Conservation (phyloP, 306 rosid genomes). For the Cajanus cajan region DNA sequence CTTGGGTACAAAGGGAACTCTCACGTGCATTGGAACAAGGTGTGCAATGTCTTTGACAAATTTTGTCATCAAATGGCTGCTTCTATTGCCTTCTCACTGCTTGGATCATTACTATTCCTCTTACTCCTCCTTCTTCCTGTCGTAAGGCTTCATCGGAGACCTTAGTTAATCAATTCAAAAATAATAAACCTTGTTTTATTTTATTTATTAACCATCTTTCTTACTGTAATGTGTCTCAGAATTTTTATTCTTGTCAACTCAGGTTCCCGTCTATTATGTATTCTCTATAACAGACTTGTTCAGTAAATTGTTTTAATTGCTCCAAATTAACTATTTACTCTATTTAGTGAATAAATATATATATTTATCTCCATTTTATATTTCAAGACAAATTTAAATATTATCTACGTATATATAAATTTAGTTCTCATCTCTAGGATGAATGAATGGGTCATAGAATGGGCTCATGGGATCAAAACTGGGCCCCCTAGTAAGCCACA, state of each 20-base stretch:
- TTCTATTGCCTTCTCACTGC: conserved; percentile 41
- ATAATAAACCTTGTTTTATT: background rate
- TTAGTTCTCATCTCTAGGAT: no score
- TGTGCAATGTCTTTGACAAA: conserved; percentile 58
- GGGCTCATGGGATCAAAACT: background rate
- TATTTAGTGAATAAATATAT: no score
- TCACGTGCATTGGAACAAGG: conserved; percentile 73
- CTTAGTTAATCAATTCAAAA: background rate
- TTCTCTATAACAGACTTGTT: background rate
- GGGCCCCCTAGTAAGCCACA: background rate
- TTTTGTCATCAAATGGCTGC: conserved; percentile 56
- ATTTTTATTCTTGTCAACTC: background rate
- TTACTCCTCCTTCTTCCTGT: conserved; percentile 38
- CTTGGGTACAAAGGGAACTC: conserved; percentile 68
- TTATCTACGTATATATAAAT: no score
- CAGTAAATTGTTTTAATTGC: no score
- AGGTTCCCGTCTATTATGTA: background rate
- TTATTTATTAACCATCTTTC: background rate
- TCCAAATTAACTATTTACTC: no score
- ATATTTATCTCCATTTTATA: no score
- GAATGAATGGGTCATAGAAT: no score
- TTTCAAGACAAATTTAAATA: no score
- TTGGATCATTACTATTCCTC: conserved; percentile 53
- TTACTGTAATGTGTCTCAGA: background rate
- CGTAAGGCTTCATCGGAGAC: conserved; percentile 8